A percentile compares a stretch with the other conserved stretches of the same genome.
These are phyloP conservation scores for Talaromyces nanjingensis DNA, from an alignment of 495 filamentous ascomycete species.

Conservation along the genomic window DNA sequence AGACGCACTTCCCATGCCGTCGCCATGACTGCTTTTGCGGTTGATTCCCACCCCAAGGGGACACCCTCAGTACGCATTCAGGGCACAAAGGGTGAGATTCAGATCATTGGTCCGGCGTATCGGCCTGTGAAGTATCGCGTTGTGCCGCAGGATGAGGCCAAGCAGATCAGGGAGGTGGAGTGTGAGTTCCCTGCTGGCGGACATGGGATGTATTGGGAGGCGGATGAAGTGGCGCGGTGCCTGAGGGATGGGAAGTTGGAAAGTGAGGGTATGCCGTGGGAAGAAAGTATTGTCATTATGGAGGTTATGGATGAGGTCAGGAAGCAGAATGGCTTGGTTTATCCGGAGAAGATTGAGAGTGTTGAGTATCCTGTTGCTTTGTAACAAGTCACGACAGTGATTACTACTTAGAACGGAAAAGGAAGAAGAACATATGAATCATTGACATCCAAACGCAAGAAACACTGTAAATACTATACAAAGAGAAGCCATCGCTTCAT, in stretches of 20 bases:
- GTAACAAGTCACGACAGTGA: constrained; percentile 10
- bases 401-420: background rate
- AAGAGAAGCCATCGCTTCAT: background rate
- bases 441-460: background rate
- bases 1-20: constrained; percentile 55
- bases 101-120: constrained; percentile 69
- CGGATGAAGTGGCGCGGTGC: constrained; percentile 81
- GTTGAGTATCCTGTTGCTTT: constrained; percentile 52
- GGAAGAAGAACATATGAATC: background rate
- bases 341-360: constrained; percentile 77
- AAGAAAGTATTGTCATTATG: constrained; percentile 90
- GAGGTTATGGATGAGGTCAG: constrained; percentile 88
- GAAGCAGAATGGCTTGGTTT: constrained; percentile 65
- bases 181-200: constrained; percentile 61
- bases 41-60: constrained; percentile 57
- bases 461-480: constrained; percentile 8
- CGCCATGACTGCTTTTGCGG: constrained; percentile 67
- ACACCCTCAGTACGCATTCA: constrained; percentile 71
- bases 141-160: constrained; percentile 15
- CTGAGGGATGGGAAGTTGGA: constrained; percentile 75
- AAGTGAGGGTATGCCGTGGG: constrained; percentile 64
- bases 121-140: constrained; percentile 60
- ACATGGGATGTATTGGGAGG: constrained; percentile 92
- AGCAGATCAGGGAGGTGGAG: constrained; percentile 48
- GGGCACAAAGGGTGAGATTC: constrained; percentile 80